Evolutionary conservation across 2,329 filamentous ascomycete genomes (phyloP).

Genomic region (Alternaria triticimaculans): DNA sequence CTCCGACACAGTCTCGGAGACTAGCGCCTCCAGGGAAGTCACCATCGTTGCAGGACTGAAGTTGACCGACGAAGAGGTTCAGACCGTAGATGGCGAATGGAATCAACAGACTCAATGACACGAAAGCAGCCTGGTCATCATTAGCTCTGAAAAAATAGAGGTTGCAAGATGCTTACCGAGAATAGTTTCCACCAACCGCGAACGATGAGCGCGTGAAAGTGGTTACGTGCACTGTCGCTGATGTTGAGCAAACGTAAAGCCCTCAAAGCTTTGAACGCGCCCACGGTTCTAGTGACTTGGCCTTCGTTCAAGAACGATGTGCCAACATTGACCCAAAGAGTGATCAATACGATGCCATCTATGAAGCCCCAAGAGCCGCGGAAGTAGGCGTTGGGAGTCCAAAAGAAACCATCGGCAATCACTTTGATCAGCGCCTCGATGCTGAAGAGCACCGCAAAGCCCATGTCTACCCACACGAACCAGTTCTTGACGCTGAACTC

Average conservation of each 20-base stretch:
- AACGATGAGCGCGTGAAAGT: constrained; percentile 95
- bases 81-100: constrained; percentile 96
- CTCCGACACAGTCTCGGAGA: constrained; percentile 80
- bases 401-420: constrained; percentile 93
- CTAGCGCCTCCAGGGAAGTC: constrained; percentile 59
- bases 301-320: constrained; percentile 83
- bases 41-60: constrained; percentile 81
- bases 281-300: constrained; percentile 85
- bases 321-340: constrained; percentile 92
- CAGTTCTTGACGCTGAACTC: constrained; percentile 73
- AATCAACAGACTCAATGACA: constrained; percentile 91
- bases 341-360: constrained; percentile 87
- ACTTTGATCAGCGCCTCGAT: constrained; percentile 89
- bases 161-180: constrained; percentile 61
- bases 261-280: constrained; percentile 94
- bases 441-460: constrained; percentile 86
- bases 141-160: constrained; percentile 2
- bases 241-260: constrained; percentile 92
- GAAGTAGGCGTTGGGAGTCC: constrained; percentile 96
- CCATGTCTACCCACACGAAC: constrained; percentile 94
- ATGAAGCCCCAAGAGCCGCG: constrained; percentile 97
- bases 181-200: constrained; percentile 93
- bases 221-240: constrained; percentile 92
- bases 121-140: constrained; percentile 73
- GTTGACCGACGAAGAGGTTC: constrained; percentile 86